Percentiles rank a stretch among this genome's conserved stretches.
These are phyloP conservation scores for Fusarium sp. DNA, from an alignment of 2,329 filamentous ascomycete species.

Conservation along the genomic window DNA sequence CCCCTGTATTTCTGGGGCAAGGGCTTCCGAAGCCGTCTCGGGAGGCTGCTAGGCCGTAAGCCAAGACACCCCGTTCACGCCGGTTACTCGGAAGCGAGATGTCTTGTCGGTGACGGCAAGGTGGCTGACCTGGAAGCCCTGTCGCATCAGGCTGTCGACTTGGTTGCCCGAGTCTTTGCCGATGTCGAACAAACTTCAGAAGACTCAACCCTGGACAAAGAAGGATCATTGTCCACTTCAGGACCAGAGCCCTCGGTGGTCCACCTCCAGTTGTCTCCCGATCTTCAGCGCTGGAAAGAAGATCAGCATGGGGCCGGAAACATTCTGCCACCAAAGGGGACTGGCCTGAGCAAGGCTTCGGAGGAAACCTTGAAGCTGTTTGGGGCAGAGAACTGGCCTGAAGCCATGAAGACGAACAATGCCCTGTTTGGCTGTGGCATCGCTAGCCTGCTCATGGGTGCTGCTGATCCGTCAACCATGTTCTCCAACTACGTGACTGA, in stretches of 20 bases:
- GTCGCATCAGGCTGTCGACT: conserved; percentile 28
- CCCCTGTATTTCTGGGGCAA: conserved; percentile 38
- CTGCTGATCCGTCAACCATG: conserved; percentile 36
- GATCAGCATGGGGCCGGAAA: conserved; percentile 36
- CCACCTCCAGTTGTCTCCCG: conserved; percentile 33
- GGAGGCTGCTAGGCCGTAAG: conserved; percentile 20
- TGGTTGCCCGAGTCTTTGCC: conserved; percentile 35
- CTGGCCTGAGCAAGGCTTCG: conserved; percentile 31
- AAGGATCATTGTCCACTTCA: conserved; percentile 11
- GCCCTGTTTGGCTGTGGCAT: conserved; percentile 40
- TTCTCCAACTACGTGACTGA: conserved; percentile 42
- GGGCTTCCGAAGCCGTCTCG: conserved; percentile 31
- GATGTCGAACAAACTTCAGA: conserved; percentile 29
- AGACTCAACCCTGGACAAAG: conserved; percentile 8
- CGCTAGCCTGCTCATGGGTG: conserved; percentile 40
- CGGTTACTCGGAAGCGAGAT: conserved; percentile 38
- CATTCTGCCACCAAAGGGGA: conserved; percentile 35
- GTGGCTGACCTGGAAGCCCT: conserved; percentile 27
- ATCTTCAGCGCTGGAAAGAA: conserved; percentile 36
- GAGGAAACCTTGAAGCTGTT: conserved; percentile 22
- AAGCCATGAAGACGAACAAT: conserved; percentile 39
- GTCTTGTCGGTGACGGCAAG: conserved; percentile 30
- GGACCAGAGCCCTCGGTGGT: conserved; percentile 22
- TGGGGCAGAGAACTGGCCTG: conserved; percentile 36
- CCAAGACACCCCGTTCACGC: conserved; percentile 14